phyloP scores from a whole-genome alignment of 2,329 filamentous ascomycete species.

The Colletotrichum endophyticum region DNA sequence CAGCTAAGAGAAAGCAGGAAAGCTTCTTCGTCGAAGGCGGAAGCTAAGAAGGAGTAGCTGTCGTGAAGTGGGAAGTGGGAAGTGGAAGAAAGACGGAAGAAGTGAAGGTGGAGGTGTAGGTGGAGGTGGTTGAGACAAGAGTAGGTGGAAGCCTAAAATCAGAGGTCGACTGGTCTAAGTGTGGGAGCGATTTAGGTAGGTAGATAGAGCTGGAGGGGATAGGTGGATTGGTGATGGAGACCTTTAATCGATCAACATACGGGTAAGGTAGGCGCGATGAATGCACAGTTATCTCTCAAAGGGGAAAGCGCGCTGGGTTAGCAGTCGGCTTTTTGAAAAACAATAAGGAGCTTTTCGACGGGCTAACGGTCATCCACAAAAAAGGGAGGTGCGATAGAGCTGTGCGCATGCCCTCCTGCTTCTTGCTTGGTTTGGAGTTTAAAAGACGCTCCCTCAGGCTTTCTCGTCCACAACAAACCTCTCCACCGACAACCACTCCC shows the following conservation, averaged over 20 bases:
- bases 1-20: not conserved
- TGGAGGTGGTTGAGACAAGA: not conserved
- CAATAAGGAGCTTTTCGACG: not conserved
- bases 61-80: not conserved
- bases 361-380: not conserved
- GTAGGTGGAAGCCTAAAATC: not conserved
- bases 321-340: not conserved
- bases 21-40: not conserved
- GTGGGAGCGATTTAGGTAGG: not conserved
- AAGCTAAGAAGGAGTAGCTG: not conserved
- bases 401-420: not conserved
- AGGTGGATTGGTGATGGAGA: not conserved
- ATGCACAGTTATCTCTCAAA: not conserved
- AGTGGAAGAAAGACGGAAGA: not conserved
- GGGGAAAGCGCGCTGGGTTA: not conserved
- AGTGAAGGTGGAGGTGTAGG: too few species aligned
- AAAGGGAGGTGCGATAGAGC: not conserved
- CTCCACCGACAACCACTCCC: not conserved
- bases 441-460: not conserved
- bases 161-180: not conserved
- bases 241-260: not conserved
- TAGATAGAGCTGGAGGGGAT: not conserved
- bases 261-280: not conserved
- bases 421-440: not conserved
- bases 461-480: not conserved